Conservation (phyloP, 192 early-diverging fungal genomes). For the Coemansia reversa region DNA sequence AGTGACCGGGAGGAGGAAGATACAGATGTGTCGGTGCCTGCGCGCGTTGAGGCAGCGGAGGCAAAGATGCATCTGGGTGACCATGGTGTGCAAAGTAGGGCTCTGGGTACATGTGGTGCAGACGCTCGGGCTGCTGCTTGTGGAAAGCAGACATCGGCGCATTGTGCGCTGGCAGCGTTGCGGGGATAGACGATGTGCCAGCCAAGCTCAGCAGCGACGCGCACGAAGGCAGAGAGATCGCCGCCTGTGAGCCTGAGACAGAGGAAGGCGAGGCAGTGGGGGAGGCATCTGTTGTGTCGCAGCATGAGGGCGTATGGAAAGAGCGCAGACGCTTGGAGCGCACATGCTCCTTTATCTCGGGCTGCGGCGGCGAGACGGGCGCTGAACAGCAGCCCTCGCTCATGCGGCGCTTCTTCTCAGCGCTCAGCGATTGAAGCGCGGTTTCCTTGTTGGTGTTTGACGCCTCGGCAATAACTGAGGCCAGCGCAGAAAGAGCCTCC, state of each 20-base stretch:
- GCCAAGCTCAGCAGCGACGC: conserved; percentile 53
- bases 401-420: conserved; percentile 46
- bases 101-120: conserved; percentile 14
- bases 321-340: conserved; percentile 43
- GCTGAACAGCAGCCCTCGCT: conserved; percentile 46
- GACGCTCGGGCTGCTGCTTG: conserved; percentile 18
- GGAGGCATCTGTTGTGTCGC: conserved; percentile 18
- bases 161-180: neutral
- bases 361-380: conserved; percentile 48
- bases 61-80: conserved; percentile 2
- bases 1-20: conserved; percentile 4
- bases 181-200: conserved; percentile 19
- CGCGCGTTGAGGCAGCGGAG: conserved; percentile 14
- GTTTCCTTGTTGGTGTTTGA: conserved; percentile 9
- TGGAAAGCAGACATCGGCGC: neutral
- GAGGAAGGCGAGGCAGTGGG: conserved; percentile 8
- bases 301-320: conserved; percentile 36
- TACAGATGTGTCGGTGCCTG: conserved; percentile 6
- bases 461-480: conserved; percentile 38
- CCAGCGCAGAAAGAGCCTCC: conserved; percentile 45
- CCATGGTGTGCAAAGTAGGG: conserved; percentile 12
- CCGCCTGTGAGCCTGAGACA: neutral
- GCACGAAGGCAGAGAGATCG: conserved; percentile 50
- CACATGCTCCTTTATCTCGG: conserved; percentile 15
- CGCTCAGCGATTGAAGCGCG: neutral